Evolutionary conservation across 768 basidiomycete species (phyloP).

Genomic region (Sarcodon sp.): DNA sequence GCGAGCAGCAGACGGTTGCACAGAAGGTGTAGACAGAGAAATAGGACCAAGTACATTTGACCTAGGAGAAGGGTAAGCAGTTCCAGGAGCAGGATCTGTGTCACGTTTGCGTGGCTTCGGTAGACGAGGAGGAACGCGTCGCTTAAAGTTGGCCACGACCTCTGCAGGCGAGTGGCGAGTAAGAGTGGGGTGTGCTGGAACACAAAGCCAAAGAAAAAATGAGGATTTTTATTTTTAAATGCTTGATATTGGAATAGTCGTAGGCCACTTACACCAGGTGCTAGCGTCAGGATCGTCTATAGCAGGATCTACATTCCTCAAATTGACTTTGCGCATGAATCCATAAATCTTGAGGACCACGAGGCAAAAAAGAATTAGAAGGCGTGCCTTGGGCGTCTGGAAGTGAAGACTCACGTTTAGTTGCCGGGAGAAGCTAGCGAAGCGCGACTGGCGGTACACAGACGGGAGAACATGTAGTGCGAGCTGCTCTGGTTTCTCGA

Average conservation of each 20-base stretch:
- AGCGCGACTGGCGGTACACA: slow-evolving; percentile 92
- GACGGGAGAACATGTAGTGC: slow-evolving; percentile 88
- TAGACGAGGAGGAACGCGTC: slow-evolving; percentile 86
- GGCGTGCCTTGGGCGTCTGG: slow-evolving; percentile 18
- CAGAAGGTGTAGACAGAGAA: slow-evolving; percentile 34
- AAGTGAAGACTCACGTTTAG: slow-evolving; percentile 51
- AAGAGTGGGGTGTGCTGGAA: slow-evolving; percentile 77
- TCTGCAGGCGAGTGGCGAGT: slow-evolving; percentile 85
- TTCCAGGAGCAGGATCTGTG: slow-evolving; percentile 41
- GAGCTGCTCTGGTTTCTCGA: slow-evolving; percentile 87
- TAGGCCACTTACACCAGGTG: slow-evolving; percentile 75
- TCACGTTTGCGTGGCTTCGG: slow-evolving; percentile 82
- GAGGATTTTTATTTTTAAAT: not conserved
- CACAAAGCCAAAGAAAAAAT: not conserved
- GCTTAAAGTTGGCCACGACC: slow-evolving; percentile 89
- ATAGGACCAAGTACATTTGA: slow-evolving; percentile 62
- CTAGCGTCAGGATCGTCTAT: slow-evolving; percentile 94
- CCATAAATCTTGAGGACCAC: slow-evolving; percentile 70
- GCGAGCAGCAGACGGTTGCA: slow-evolving; percentile 32
- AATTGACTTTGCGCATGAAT: slow-evolving; percentile 96
- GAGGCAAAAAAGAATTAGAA: slow-evolving; percentile 16
- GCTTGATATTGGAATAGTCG: not conserved
- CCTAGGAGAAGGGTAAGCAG: slow-evolving; percentile 55
- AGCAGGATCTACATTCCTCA: slow-evolving; percentile 89
- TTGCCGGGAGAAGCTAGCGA: slow-evolving; percentile 95